These are phyloP conservation scores for Alternaria angustiovoidea DNA, from an alignment of 2,329 filamentous ascomycete genomes.

Conservation along the genomic window DNA sequence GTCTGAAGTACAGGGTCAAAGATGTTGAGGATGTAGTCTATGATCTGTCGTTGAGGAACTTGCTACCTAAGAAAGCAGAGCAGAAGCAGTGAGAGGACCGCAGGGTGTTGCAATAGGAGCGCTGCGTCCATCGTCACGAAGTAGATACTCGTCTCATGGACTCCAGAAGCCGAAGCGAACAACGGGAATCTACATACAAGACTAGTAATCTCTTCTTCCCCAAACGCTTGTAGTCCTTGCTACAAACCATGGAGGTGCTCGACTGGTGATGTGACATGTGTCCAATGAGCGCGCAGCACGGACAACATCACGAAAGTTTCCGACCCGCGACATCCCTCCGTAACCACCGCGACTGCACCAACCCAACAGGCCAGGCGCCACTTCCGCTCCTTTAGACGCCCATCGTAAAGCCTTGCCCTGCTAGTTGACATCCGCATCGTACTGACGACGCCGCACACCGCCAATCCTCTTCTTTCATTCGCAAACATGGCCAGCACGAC, in stretches of 20 bases:
- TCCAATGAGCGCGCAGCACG: conserved; percentile 26
- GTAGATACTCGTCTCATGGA: neutral
- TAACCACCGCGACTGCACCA: conserved; percentile 17
- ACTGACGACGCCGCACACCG: neutral
- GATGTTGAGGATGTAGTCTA: conserved; percentile 98
- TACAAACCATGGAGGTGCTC: conserved; percentile 12
- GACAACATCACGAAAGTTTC: conserved; percentile 25
- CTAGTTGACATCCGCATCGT: neutral
- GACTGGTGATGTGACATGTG: neutral
- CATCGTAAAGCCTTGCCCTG: no score
- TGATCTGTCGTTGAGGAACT: conserved; percentile 84
- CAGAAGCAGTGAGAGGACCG: conserved; percentile 11
- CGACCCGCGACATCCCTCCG: conserved; percentile 23
- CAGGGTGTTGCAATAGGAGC: neutral
- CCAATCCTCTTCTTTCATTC: neutral
- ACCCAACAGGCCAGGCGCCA: conserved; percentile 27
- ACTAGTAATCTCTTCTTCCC: neutral
- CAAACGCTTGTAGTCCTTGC: neutral
- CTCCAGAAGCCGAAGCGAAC: no score
- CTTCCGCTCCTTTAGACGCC: conserved; percentile 26
- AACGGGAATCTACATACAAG: neutral
- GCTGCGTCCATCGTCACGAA: neutral
- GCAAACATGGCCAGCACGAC: conserved; percentile 37
- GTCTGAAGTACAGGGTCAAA: conserved; percentile 97
- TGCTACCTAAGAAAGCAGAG: conserved; percentile 61